These are phyloP conservation scores for Monosporascus sp. DNA, from an alignment of 2,329 filamentous ascomycete genomes.

Conservation along the genomic window DNA sequence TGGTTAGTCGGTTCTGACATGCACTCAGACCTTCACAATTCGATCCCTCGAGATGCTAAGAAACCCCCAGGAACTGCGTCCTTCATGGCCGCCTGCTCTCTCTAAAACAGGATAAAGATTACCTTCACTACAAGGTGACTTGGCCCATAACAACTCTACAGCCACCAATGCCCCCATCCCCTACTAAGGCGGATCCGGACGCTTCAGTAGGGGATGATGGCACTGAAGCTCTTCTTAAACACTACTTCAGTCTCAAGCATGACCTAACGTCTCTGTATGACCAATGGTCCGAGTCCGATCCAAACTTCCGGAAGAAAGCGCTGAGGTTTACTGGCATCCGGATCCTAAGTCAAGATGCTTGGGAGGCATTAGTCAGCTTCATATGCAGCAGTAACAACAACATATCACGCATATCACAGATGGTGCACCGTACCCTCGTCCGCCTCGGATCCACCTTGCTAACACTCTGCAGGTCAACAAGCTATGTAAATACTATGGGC, in stretches of 20 bases:
- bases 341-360: slow-evolving; percentile 89
- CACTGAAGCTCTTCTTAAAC: slow-evolving; percentile 65
- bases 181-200: slow-evolving; percentile 21
- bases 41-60: background rate
- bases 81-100: slow-evolving; percentile 81
- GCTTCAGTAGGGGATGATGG: slow-evolving; percentile 54
- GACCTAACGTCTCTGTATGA: slow-evolving; percentile 72
- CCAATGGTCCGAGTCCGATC: slow-evolving; percentile 79
- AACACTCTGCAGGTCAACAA: slow-evolving; percentile 62
- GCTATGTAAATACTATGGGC: slow-evolving; percentile 80
- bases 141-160: slow-evolving; percentile 39
- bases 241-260: slow-evolving; percentile 84
- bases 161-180: slow-evolving; percentile 30
- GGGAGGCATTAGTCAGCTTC: slow-evolving; percentile 90
- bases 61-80: slow-evolving; percentile 61
- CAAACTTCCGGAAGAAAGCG: slow-evolving; percentile 85
- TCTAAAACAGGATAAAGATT: slow-evolving; percentile 72
- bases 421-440: slow-evolving; percentile 51
- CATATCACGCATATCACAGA: slow-evolving; percentile 88
- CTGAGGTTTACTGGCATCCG: slow-evolving; percentile 85
- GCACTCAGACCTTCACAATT: background rate
- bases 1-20: slow-evolving; percentile 52
- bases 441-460: background rate
- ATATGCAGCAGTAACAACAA: slow-evolving; percentile 99
- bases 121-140: slow-evolving; percentile 75